Evolutionary conservation across 768 basidiomycete genomes (phyloP).

Genomic region (Termitomyces sp.): DNA sequence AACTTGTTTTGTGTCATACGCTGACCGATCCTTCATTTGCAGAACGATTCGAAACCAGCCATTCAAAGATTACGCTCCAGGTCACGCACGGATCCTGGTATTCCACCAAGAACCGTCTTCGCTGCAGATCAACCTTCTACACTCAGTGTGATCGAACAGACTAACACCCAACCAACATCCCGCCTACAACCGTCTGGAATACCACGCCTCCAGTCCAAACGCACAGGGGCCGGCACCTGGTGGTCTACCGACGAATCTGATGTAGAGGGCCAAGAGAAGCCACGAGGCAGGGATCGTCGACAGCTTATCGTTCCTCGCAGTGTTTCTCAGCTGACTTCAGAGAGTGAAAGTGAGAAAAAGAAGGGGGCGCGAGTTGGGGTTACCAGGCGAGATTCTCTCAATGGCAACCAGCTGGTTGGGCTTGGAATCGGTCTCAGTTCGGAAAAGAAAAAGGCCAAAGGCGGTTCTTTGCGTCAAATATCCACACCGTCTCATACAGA

Average conservation of each 20-base stretch:
- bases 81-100: conserved; percentile 32
- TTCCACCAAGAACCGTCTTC: neutral
- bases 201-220: conserved; percentile 26
- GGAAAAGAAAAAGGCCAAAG: conserved; percentile 1
- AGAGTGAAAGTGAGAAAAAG: conserved; percentile 26
- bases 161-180: neutral
- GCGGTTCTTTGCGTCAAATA: neutral
- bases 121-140: neutral
- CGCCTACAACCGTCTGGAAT: conserved; percentile 22
- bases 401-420: conserved; percentile 2
- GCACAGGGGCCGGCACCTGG: conserved; percentile 17
- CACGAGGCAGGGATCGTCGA: conserved; percentile 29
- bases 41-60: conserved; percentile 2
- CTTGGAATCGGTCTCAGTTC: conserved; percentile 8
- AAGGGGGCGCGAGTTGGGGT: neutral
- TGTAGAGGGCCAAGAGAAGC: conserved; percentile 30
- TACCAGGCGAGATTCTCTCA: neutral
- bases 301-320: conserved; percentile 42
- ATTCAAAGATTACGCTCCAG: conserved; percentile 19
- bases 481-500: neutral
- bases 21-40: neutral
- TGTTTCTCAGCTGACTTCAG: conserved; percentile 36
- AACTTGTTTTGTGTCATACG: neutral
- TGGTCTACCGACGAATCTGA: conserved; percentile 37
- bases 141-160: neutral